Evolutionary conservation across 208 protist species (phyloP).

Genomic region (Trypanosoma cruzi): DNA sequence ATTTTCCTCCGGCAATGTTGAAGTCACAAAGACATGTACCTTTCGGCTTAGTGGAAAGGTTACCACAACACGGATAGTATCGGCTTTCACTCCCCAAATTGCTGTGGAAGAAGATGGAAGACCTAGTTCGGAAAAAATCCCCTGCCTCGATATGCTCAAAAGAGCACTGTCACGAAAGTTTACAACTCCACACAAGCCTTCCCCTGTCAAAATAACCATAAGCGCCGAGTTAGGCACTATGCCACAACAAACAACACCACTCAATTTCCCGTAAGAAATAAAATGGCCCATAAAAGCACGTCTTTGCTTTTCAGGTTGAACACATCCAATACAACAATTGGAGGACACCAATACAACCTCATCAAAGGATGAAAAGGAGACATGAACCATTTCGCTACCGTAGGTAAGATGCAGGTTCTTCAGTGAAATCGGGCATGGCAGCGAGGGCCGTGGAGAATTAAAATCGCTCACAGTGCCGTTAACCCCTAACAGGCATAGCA

Average conservation of each 20-base stretch:
- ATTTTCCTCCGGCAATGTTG: not conserved
- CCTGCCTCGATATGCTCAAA: slow-evolving; percentile 3
- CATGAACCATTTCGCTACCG: slow-evolving; percentile 23
- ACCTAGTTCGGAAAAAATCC: slow-evolving; percentile 8
- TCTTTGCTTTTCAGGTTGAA: slow-evolving; percentile 4
- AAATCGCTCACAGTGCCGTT: slow-evolving; percentile 24
- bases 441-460: not conserved
- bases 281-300: slow-evolving; percentile 9
- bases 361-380: slow-evolving; percentile 20
- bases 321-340: slow-evolving; percentile 22
- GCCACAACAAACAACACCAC: slow-evolving; percentile 18
- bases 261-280: slow-evolving; percentile 13
- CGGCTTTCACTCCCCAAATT: not conserved
- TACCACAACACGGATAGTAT: slow-evolving; percentile 18
- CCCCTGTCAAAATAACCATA: slow-evolving; percentile 20
- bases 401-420: slow-evolving; percentile 26
- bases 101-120: slow-evolving; percentile 9
- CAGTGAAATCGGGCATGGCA: not conserved
- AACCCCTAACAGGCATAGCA: slow-evolving; percentile 13
- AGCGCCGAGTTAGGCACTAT: slow-evolving; percentile 15
- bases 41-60: slow-evolving; percentile 12
- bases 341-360: slow-evolving; percentile 23
- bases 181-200: slow-evolving; percentile 24
- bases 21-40: slow-evolving; percentile 7
- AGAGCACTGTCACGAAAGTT: slow-evolving; percentile 17